Evolutionary conservation across 352 stramenopile genomes (phyloP).

Genomic region (Phytophthora palmivora): DNA sequence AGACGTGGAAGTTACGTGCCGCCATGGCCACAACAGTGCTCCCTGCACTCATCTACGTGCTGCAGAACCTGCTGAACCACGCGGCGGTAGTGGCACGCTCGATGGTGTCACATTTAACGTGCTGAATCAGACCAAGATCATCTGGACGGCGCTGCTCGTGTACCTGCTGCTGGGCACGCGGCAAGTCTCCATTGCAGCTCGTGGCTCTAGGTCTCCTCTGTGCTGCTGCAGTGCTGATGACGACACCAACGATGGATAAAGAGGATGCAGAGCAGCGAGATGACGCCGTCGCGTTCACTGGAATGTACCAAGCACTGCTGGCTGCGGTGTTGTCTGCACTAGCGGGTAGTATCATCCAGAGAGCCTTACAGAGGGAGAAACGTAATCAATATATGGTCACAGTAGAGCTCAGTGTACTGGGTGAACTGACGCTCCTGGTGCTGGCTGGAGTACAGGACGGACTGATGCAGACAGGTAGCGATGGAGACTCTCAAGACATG

Average conservation of each 20-base stretch:
- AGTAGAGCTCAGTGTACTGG: slow-evolving; percentile 79
- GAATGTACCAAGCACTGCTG: slow-evolving; percentile 77
- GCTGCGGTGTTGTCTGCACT: slow-evolving; percentile 76
- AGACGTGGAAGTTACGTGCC: slow-evolving; percentile 65
- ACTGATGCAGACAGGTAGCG: slow-evolving; percentile 9
- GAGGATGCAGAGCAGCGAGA: slow-evolving; percentile 5
- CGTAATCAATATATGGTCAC: slow-evolving; percentile 84
- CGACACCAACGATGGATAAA: slow-evolving; percentile 34
- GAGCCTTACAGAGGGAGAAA: slow-evolving; percentile 70
- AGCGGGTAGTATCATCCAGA: slow-evolving; percentile 81
- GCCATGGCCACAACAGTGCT: slow-evolving; percentile 72
- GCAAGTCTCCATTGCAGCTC: slow-evolving; percentile 76
- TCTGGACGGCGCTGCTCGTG: slow-evolving; percentile 84
- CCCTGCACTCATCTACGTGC: slow-evolving; percentile 81
- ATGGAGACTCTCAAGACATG: slow-evolving; percentile 48
- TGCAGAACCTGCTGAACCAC: slow-evolving; percentile 88
- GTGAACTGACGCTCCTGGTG: slow-evolving; percentile 61
- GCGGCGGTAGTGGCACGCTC: slow-evolving; percentile 74
- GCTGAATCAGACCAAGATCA: slow-evolving; percentile 91
- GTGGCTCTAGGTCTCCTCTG: slow-evolving; percentile 74
- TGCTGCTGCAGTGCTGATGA: slow-evolving; percentile 80
- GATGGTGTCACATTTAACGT: slow-evolving; percentile 89
- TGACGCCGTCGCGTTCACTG: slow-evolving; percentile 67
- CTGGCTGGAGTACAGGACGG: slow-evolving; percentile 51
- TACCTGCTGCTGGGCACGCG: slow-evolving; percentile 80